Percentiles rank a stretch among this genome's conserved stretches.
phyloP scores from a whole-genome alignment of 768 basidiomycete genomes.

The Russula sp. region DNA sequence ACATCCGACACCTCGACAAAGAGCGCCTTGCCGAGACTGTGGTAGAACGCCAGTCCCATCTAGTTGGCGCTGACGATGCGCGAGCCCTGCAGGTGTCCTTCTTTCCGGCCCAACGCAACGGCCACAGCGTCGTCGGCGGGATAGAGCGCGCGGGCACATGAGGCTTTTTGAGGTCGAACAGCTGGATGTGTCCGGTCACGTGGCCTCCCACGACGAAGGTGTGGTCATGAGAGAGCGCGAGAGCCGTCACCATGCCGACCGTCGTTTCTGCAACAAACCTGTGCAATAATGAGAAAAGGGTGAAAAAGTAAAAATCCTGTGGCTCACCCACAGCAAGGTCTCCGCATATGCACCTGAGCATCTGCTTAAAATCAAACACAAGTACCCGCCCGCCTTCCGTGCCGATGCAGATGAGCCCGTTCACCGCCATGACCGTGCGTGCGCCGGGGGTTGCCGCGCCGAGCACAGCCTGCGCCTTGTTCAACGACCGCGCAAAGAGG shows the following conservation, averaged over 20 bases:
- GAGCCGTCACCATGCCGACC: conserved; percentile 76
- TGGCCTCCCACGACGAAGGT: conserved; percentile 91
- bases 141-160: conserved; percentile 63
- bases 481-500: conserved; percentile 46
- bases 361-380: conserved; percentile 90
- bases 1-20: conserved; percentile 95
- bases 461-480: conserved; percentile 58
- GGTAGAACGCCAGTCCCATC: conserved; percentile 88
- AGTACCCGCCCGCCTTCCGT: conserved; percentile 71
- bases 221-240: conserved; percentile 89
- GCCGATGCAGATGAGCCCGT: conserved; percentile 86
- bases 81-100: conserved; percentile 79
- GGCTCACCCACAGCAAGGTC: conserved; percentile 52
- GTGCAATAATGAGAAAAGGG: too few relatives aligned
- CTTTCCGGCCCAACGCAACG: conserved; percentile 72
- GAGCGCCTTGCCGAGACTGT: conserved; percentile 87
- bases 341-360: conserved; percentile 73
- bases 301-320: not conserved
- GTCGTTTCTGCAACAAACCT: conserved; percentile 40
- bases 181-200: conserved; percentile 72
- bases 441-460: conserved; percentile 52
- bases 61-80: conserved; percentile 87
- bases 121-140: conserved; percentile 56
- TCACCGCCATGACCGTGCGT: conserved; percentile 79
- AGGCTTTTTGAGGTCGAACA: conserved; percentile 76